These are phyloP conservation scores for Pseudopithomyces maydicus DNA, from an alignment of 2,329 filamentous ascomycete genomes.

Conservation along the genomic window DNA sequence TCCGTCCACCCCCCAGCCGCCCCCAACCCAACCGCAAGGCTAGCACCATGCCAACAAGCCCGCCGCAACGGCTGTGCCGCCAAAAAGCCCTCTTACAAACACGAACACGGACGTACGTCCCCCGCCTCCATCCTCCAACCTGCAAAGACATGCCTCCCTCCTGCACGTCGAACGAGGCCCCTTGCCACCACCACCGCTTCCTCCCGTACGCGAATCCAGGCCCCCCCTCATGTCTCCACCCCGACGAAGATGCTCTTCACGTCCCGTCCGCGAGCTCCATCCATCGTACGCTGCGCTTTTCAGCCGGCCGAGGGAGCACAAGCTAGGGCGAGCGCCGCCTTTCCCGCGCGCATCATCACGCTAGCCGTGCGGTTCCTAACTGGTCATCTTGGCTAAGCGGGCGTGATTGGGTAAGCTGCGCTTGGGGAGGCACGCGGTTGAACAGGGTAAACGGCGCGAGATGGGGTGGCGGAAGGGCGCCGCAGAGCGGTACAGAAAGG, in stretches of 20 bases:
- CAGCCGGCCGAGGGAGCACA: too few relatives aligned
- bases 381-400: neutral
- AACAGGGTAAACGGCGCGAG: too few relatives aligned
- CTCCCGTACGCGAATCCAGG: neutral
- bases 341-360: constrained; percentile 1
- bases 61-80: constrained; percentile 2
- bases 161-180: too few relatives aligned
- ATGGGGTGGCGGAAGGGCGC: too few relatives aligned
- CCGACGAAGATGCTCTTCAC: neutral
- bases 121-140: neutral
- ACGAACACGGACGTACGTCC: too few relatives aligned
- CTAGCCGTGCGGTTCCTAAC: neutral
- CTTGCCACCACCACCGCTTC: neutral
- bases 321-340: neutral
- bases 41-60: neutral
- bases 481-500: too few relatives aligned
- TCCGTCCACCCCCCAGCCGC: neutral
- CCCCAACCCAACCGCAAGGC: constrained; percentile 3
- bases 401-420: neutral
- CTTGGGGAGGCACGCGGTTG: neutral
- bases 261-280: too few relatives aligned
- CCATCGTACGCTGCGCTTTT: too few relatives aligned
- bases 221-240: neutral
- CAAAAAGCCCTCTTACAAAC: neutral
- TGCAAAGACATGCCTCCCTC: neutral